Conservation (phyloP, 148 eudicot genomes). For the Gaultheria prostrata region DNA sequence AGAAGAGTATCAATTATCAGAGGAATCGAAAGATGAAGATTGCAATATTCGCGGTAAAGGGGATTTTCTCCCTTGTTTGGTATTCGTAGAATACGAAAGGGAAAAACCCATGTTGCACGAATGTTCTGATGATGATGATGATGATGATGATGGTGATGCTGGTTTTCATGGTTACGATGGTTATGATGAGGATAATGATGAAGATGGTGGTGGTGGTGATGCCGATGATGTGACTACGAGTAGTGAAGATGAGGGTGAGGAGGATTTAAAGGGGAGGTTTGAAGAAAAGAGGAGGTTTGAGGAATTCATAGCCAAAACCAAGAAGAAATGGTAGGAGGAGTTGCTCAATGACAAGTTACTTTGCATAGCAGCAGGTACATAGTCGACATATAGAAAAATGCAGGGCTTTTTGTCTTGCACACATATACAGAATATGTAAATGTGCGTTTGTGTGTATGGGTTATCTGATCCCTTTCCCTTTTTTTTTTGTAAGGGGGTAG, state of each 20-base stretch:
- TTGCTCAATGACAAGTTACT: not conserved
- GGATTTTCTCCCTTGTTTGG: conserved; percentile 18
- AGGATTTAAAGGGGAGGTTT: not conserved
- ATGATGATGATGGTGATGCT: not conserved
- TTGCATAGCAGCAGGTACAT: not conserved
- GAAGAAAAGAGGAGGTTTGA: not conserved
- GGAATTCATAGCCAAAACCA: not conserved
- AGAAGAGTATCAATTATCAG: conserved; percentile 2
- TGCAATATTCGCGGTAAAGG: not conserved
- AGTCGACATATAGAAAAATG: not conserved
- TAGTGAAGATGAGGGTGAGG: not conserved
- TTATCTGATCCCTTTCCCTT: not conserved
- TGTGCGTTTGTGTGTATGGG: not conserved
- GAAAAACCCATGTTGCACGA: not conserved
- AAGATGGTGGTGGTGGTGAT: not conserved
- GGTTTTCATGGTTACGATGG: not conserved
- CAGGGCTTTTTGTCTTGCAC: not conserved
- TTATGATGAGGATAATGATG: not conserved
- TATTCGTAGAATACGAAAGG: conserved; percentile 6
- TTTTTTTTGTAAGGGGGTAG: not conserved
- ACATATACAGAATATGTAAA: too few species aligned
- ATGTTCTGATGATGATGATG: conserved; percentile 1
- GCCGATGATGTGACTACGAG: not conserved
- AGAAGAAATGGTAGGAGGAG: not conserved
- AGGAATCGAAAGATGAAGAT: not conserved